Evolutionary conservation across 345 rosid genomes (phyloP).

Genomic region (Lumnitzera littorea): DNA sequence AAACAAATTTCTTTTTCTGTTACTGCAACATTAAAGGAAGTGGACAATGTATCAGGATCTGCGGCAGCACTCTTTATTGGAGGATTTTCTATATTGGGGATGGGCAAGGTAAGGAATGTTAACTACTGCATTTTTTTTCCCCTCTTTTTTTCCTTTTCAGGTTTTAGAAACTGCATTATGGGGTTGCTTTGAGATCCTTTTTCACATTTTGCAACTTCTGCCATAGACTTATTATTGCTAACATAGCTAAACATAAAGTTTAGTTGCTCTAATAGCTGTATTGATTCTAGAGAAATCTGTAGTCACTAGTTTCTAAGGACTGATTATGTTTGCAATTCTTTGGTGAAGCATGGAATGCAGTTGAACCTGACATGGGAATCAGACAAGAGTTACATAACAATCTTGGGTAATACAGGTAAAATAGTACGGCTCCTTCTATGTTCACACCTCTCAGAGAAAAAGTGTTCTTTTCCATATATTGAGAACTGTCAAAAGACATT

Average conservation of each 20-base stretch:
- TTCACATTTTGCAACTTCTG: slow-evolving; percentile 1
- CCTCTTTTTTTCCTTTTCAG: background rate
- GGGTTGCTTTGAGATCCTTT: background rate
- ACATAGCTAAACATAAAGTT: too few species aligned
- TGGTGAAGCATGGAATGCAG: slow-evolving; percentile 41
- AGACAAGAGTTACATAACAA: slow-evolving; percentile 51
- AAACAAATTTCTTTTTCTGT: slow-evolving; percentile 51
- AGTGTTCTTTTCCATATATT: too few species aligned
- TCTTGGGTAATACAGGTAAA: slow-evolving; percentile 80
- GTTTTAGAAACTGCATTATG: background rate
- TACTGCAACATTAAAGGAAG: slow-evolving; percentile 51
- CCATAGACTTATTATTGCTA: background rate
- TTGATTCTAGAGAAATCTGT: too few species aligned
- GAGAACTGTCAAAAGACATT: too few species aligned
- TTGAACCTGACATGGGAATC: slow-evolving; percentile 56
- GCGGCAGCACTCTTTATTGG: slow-evolving; percentile 80
- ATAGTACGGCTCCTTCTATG: background rate
- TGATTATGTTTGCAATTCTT: slow-evolving; percentile 4
- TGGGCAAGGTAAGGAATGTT: slow-evolving; percentile 48
- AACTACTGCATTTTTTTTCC: background rate
- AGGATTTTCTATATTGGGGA: slow-evolving; percentile 70
- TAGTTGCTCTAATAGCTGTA: too few species aligned
- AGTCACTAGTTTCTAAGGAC: background rate
- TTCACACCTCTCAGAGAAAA: too few species aligned
- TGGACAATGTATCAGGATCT: slow-evolving; percentile 55